Base-by-base conservation (phyloP, 495 filamentous ascomycete genomes). In the Staphylotrichum longicolle region DNA sequence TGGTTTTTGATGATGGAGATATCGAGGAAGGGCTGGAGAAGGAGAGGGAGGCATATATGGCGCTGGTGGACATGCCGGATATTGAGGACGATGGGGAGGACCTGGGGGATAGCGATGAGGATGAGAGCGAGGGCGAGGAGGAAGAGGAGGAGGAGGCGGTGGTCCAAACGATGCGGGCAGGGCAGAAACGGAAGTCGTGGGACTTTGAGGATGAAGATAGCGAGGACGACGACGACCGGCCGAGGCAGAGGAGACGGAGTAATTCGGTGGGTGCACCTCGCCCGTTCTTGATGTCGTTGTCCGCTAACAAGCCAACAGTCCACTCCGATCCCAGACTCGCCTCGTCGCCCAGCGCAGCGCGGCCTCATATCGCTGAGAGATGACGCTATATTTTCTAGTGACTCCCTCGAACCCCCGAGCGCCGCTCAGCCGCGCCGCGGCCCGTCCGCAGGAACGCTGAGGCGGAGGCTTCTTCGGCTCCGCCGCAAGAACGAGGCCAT, bases 1-100 rank as follows among this genome's bases (percentile, higher is more conserved):
- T 96, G 58, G 91, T 96, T 5, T 94, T 91, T 73, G 95, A 98
- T 68, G 95, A 98, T 73, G 95, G 93, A 14, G 94, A 98, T 74
- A 94, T 98, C 49, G 89, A 93, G 64, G 91, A 93, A 56, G 91
- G 93, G n/a, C 73, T 98, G 47, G 65, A 64, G 39, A 77, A 74
- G 20, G 92, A 98, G 75, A 77, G 82, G 63, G 85, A 90, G 50
- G 92, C 94, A 44, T 98, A 92, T 66, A 84, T 88, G 49, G 89
- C 86, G 47, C 78, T 98, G 48, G 74, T 87, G 42, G 86, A 90
- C 45, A 98, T 98, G 94, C 93, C 91, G 7, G 91, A 96, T 50
- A 75, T 96, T 35, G 91, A 90, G 58, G 91, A 93, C 15, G 77
- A 85, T 59, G 85, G 79, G 12, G 84, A 86, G 30, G 78, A 81